Evolutionary conservation across 345 rosid species (phyloP).

Genomic region (Acer campestre): DNA sequence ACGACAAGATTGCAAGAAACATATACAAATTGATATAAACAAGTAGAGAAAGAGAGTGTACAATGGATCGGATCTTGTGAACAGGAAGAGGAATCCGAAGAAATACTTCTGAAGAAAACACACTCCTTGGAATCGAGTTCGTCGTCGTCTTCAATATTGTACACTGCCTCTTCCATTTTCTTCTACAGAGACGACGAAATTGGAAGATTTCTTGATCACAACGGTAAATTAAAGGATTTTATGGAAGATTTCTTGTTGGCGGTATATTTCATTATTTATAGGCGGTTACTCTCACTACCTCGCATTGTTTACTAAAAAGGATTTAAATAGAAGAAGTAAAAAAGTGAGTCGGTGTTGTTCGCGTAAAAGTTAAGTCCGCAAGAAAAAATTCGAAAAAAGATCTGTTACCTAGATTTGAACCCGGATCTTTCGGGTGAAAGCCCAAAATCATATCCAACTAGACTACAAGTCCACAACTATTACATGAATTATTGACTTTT

Average conservation of each 20-base stretch:
- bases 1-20: not conserved
- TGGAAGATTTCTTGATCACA: not conserved
- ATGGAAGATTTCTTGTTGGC: too few relatives aligned
- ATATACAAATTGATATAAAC: not conserved
- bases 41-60: slow-evolving; percentile 26
- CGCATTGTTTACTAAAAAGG: not conserved
- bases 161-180: slow-evolving; percentile 24
- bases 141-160: slow-evolving; percentile 64
- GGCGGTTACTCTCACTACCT: too few relatives aligned
- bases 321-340: not conserved
- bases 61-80: slow-evolving; percentile 81
- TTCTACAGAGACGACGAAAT: slow-evolving; percentile 22
- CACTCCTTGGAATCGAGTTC: slow-evolving; percentile 64
- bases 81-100: slow-evolving; percentile 67
- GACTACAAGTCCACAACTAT: slow-evolving; percentile 43
- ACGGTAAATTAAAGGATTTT: not conserved
- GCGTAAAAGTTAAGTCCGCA: too few relatives aligned
- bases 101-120: slow-evolving; percentile 72
- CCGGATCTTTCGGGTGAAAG: slow-evolving; percentile 79
- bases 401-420: slow-evolving; percentile 85
- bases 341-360: too few relatives aligned
- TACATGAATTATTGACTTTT: too few relatives aligned
- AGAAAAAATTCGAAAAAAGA: slow-evolving; percentile 9
- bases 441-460: slow-evolving; percentile 69
- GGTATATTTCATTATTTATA: not conserved